phyloP scores from a whole-genome alignment of 2,329 filamentous ascomycete genomes.

The Colletotrichum sp. region DNA sequence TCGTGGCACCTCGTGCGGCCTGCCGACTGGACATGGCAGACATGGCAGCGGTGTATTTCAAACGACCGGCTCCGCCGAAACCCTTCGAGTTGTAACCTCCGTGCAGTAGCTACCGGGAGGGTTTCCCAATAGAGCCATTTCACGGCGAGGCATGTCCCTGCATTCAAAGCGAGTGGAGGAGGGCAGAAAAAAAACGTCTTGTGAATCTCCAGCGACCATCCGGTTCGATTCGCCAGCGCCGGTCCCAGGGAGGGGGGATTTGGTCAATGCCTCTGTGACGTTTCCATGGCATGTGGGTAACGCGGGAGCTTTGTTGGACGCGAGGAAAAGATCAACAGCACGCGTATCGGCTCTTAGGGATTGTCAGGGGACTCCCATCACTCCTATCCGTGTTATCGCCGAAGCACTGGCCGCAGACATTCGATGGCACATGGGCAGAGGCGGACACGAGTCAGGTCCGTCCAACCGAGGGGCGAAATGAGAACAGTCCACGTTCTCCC shows the following conservation, averaged over 20 bases:
- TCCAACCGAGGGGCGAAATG: not conserved
- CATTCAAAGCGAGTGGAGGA: not conserved
- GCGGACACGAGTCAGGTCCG: not conserved
- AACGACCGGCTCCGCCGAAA: not conserved
- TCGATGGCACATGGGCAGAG: not conserved
- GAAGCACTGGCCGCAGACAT: not conserved
- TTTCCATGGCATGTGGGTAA: not conserved
- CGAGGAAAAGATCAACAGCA: not conserved
- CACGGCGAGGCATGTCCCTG: not conserved
- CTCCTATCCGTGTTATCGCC: slow-evolving; percentile 1
- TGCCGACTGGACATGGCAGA: not conserved
- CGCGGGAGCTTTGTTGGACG: not conserved
- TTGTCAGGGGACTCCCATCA: not conserved
- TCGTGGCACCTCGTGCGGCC: not conserved
- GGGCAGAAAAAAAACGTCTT: not conserved
- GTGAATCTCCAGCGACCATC: not conserved
- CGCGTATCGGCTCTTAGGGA: not conserved
- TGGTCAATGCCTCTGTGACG: not conserved
- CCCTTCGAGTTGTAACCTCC: not conserved
- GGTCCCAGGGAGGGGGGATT: not conserved
- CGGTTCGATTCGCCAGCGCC: not conserved
- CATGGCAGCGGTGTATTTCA: slow-evolving; percentile 1
- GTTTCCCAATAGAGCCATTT: not conserved
- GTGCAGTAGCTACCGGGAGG: not conserved
- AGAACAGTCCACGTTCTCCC: not conserved